Evolutionary conservation across 176 grass and related monocot species (phyloP).

Genomic region (Musa troglodytarum): DNA sequence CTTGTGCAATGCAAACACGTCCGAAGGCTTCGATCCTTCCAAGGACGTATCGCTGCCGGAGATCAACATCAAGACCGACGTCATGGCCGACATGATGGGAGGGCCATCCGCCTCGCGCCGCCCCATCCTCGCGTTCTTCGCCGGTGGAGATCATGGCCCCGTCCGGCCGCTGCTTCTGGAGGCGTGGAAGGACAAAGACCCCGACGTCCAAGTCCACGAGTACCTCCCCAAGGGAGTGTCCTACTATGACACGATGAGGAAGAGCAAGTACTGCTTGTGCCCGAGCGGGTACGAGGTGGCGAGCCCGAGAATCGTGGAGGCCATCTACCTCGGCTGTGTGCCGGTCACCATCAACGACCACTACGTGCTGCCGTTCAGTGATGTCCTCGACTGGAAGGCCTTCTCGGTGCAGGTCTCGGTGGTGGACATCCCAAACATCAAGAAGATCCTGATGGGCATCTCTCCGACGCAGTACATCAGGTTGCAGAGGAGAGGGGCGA

Average conservation of each 20-base stretch:
- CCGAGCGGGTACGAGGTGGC: slow-evolving; percentile 93
- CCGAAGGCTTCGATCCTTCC: slow-evolving; percentile 63
- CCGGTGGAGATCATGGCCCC: slow-evolving; percentile 70
- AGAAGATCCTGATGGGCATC: slow-evolving; percentile 41
- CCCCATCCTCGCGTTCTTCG: slow-evolving; percentile 73
- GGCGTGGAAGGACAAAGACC: slow-evolving; percentile 43
- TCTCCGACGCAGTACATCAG: slow-evolving; percentile 65
- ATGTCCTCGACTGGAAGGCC: slow-evolving; percentile 70
- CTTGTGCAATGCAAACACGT: slow-evolving; percentile 89
- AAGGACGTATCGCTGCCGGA: slow-evolving; percentile 72
- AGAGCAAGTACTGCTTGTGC: slow-evolving; percentile 76
- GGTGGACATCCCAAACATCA: slow-evolving; percentile 51
- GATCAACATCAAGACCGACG: slow-evolving; percentile 60
- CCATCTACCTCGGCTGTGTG: slow-evolving; percentile 78
- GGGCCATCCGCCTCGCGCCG: slow-evolving; percentile 54
- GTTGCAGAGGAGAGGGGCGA: slow-evolving; percentile 48
- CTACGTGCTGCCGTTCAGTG: slow-evolving; percentile 66
- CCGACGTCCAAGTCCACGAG: slow-evolving; percentile 59
- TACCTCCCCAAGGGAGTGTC: slow-evolving; percentile 52
- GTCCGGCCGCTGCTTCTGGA: slow-evolving; percentile 48
- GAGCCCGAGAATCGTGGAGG: slow-evolving; percentile 73
- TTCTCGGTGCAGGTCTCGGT: slow-evolving; percentile 56
- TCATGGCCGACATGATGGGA: slow-evolving; percentile 30
- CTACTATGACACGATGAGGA: slow-evolving; percentile 67
- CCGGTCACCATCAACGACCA: slow-evolving; percentile 62